Evolutionary conservation across 2,329 filamentous ascomycete species (phyloP).

Genomic region (Epichloe gansuensis): DNA sequence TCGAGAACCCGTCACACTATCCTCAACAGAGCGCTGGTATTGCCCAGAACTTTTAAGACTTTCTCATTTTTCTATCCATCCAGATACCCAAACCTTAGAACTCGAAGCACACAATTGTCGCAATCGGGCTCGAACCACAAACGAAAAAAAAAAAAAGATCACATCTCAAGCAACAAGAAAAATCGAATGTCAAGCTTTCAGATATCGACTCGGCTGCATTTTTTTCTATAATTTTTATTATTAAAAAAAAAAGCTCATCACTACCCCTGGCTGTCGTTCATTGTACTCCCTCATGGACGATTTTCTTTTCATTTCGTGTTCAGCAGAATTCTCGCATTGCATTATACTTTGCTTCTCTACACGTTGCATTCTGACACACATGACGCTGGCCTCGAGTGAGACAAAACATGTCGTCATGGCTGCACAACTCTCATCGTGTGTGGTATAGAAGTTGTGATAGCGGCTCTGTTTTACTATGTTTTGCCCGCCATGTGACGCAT

Average conservation of each 20-base stretch:
- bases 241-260: background rate
- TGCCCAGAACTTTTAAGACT: constrained; percentile 74
- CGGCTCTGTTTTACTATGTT: background rate
- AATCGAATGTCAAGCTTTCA: background rate
- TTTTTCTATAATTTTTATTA: background rate
- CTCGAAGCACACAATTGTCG: background rate
- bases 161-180: background rate
- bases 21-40: constrained; percentile 92
- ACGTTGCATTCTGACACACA: background rate
- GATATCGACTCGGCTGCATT: background rate
- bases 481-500: too few relatives aligned
- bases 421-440: background rate
- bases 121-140: background rate
- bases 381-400: background rate
- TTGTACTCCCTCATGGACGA: too few relatives aligned
- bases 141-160: background rate
- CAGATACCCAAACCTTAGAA: constrained; percentile 3
- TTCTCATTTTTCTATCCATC: constrained; percentile 6
- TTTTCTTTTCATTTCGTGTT: too few relatives aligned
- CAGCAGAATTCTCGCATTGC: too few relatives aligned
- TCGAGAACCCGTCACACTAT: constrained; percentile 81
- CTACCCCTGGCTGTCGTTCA: background rate
- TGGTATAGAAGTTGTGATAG: background rate
- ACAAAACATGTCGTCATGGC: background rate
- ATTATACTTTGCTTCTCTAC: background rate